Percentiles rank a stretch among this genome's conserved stretches.
Conservation (phyloP, 352 stramenopile species). For the Phytopythium vexans region DNA sequence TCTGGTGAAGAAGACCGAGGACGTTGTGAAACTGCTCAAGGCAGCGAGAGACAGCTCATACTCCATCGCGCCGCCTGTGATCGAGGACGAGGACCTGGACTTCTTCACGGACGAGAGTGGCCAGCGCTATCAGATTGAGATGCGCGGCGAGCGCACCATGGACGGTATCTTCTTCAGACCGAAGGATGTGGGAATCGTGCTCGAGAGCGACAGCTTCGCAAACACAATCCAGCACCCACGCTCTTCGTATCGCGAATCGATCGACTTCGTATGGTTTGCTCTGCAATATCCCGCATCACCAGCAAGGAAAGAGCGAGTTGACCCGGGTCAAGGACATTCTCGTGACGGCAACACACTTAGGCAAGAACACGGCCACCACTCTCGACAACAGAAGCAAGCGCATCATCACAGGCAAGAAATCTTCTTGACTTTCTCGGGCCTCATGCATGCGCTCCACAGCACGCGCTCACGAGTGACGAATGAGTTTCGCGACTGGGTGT, state of each 20-base stretch:
- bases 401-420: constrained; percentile 2
- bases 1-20: constrained; percentile 3
- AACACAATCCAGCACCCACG: too few species aligned
- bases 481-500: constrained; percentile 9
- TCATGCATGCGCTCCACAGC: constrained; percentile 6
- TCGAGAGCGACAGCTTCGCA: too few species aligned
- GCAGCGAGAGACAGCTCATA: background rate
- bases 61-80: too few species aligned
- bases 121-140: constrained; percentile 3
- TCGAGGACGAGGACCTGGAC: background rate
- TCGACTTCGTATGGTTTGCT: constrained; percentile 3
- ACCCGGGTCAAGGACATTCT: constrained; percentile 2
- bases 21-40: background rate
- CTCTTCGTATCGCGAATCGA: too few species aligned
- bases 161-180: constrained; percentile 3
- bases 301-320: too few species aligned
- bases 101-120: constrained; percentile 5
- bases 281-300: background rate
- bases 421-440: constrained; percentile 6
- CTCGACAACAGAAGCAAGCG: constrained; percentile 2
- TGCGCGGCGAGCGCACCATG: constrained; percentile 4
- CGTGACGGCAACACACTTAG: background rate
- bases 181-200: too few species aligned
- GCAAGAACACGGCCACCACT: constrained; percentile 4
- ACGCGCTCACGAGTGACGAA: constrained; percentile 3